A percentile compares a stretch with the other conserved stretches of the same genome.
Conservation (phyloP, 2,329 filamentous ascomycete genomes). For the Alternaria metachromatica region DNA sequence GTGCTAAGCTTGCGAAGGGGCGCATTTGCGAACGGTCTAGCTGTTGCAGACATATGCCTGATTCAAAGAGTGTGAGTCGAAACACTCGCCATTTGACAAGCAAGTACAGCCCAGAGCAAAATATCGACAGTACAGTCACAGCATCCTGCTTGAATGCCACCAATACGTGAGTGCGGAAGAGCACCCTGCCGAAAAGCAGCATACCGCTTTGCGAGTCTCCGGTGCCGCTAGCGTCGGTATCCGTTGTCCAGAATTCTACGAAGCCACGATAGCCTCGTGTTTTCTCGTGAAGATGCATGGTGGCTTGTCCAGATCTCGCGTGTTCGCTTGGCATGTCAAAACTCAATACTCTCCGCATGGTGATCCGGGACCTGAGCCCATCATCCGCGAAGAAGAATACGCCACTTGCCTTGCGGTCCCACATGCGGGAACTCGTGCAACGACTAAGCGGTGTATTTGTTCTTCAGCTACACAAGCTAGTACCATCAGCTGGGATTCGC, state of each 20-base stretch:
- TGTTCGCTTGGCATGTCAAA: slow-evolving; percentile 5
- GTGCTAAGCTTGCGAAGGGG: neutral
- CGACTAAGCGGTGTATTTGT: neutral
- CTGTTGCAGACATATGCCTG: neutral
- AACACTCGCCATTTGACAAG: neutral
- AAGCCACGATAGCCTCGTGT: neutral
- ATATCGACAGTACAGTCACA: neutral
- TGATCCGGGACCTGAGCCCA: neutral
- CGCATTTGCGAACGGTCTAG: neutral
- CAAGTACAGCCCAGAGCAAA: neutral
- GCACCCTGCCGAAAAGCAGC: neutral
- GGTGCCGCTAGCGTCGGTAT: neutral
- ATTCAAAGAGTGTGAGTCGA: neutral
- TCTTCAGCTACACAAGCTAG: neutral
- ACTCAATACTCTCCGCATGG: slow-evolving; percentile 4
- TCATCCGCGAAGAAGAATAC: neutral
- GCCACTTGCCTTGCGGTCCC: neutral
- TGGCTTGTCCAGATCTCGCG: slow-evolving; percentile 5
- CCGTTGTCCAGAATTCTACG: neutral
- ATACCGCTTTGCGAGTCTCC: neutral
- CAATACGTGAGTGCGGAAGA: neutral
- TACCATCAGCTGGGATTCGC: neutral
- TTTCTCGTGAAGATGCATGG: slow-evolving; percentile 5
- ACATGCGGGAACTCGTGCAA: neutral
- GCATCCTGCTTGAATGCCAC: neutral